Base-by-base conservation (phyloP, 1,139 yeast genomes). In the Geotrichum bryndzae region DNA sequence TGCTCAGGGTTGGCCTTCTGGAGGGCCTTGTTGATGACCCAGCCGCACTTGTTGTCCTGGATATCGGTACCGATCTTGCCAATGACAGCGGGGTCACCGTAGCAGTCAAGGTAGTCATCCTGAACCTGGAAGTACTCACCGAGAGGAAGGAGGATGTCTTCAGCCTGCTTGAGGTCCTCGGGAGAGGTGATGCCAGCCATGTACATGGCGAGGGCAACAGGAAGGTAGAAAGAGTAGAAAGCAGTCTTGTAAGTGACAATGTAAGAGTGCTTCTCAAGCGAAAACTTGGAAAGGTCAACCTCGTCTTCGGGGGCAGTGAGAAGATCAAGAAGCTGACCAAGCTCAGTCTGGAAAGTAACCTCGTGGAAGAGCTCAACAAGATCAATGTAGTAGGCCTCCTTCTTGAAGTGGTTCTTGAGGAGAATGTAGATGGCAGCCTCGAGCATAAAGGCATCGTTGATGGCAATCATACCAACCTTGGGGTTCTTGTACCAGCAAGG, bases 51-150 rank as follows among this genome's bases (percentile, higher is more conserved):
- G 83, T 95, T 95, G 77, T 95, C 99, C 79, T 90, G 90, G 73
- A 95, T 95, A 76, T 95, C 99, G 64, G 99, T 95, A 68, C 99
- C 99, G 68, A 95, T 90, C 82, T 95, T 95, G 66, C 99, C 99
- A 73, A 94, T 94, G 72, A 92, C 92, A 73, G 89, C 96, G 56
- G 99, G 97, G 69, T 95, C 91, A 66, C 99, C 99, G 73, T 90
- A 95, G 77, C 97, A 90, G 77, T 95, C 99, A 70, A 95, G 84
- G 79, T 81, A 95, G 76, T 95, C 99, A 74, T 95, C 99, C 79
- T 95, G 99, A 69, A 95, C 90, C 79, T 95, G 99, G 87, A 95
- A 95, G 76, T 95, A 95, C 77, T 95, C 97, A 64, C 99, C 99
- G 69, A 94, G 83, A 64, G 98, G 98, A 67, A 95, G 86, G 76